Evolutionary conservation across 805 yeast species (phyloP).

Genomic region (Blastobotrys terrestris): DNA sequence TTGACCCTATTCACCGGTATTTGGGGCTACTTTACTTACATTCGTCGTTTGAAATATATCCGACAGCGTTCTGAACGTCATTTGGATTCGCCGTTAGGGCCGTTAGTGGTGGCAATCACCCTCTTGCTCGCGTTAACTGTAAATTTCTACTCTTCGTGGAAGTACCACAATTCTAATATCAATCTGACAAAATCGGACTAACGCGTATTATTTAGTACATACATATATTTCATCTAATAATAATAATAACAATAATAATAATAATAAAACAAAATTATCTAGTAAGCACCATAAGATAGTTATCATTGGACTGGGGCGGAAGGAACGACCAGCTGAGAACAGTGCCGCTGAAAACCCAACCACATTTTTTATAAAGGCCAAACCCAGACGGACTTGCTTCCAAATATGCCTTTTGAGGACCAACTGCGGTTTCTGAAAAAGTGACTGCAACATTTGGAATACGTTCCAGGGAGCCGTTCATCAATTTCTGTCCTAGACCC

Average conservation of each 20-base stretch:
- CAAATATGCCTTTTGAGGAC: slow-evolving; percentile 15
- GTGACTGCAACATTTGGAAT: slow-evolving; percentile 6
- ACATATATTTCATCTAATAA: no score
- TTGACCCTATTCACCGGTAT: slow-evolving; percentile 75
- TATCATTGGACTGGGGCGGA: neutral
- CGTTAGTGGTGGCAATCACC: slow-evolving; percentile 68
- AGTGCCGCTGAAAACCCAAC: slow-evolving; percentile 1
- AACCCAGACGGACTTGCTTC: slow-evolving; percentile 12
- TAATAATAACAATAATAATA: no score
- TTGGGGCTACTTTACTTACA: slow-evolving; percentile 84
- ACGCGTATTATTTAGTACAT: neutral
- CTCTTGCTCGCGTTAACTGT: slow-evolving; percentile 58
- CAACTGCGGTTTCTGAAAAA: slow-evolving; percentile 7
- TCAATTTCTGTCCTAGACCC: slow-evolving; percentile 14
- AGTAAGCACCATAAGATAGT: neutral
- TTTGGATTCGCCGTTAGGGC: slow-evolving; percentile 86
- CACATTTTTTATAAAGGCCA: slow-evolving; percentile 12
- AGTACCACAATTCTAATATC: neutral
- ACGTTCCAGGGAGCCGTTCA: slow-evolving; percentile 6
- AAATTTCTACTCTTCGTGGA: slow-evolving; percentile 44
- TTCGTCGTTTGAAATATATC: slow-evolving; percentile 64
- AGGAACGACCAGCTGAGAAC: neutral
- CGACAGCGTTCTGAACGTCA: slow-evolving; percentile 79
- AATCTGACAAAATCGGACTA: neutral
- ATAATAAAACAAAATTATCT: no score